Evolutionary conservation across 129 eudicot genomes (phyloP), one percentile per base, ranked within the genome.

Genomic region (Flaveria bidentis): DNA sequence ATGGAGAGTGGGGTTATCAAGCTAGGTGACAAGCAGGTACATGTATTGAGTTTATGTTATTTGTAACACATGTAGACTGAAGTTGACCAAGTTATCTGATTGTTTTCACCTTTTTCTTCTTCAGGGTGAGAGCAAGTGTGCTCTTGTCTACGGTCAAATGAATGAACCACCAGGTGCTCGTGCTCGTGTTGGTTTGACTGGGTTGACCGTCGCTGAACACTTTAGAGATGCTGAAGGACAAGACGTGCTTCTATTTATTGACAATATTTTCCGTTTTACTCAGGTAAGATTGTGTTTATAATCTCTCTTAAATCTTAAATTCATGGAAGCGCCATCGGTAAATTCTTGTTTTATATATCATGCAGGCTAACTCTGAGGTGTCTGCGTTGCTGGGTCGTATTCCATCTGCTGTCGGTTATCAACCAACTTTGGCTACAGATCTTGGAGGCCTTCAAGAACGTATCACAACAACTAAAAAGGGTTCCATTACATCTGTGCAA

Each of bases 191-290:
- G 87, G 81, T 23, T 67, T 84, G 10, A 84, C 87, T 9, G 87
- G 87, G 10, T 55, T 84, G 78, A 84, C 87, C 0, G 84, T 93
- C 6, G 98, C 98, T 61, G 98, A 93, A 79, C 98, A 93, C 85
- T 93, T 93, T 89, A 87, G 98, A 80, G 98, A 93, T 85, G 98
- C 98, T 47, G 98, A 93, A 72, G 98, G 98, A 33, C 98, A 93
- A 80, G 98, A 93, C 15, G 98, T 93, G 91, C 91, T 93, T 78
- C 86, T 93, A 49, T 93, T 93, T 76, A 90, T 93, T 79, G 98
- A 91, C 86, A 93, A 93, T 81, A 93, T 91, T 77, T 93, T 84
- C 84, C 82, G 88, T 18, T 85, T 81, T 46, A 81, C 82, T 25
- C 88, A 81, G 73, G 85, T 81, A 42, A 22, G 0, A 1, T 71